Conservation (phyloP, 2,329 filamentous ascomycete species). For the Nemania diffusa region DNA sequence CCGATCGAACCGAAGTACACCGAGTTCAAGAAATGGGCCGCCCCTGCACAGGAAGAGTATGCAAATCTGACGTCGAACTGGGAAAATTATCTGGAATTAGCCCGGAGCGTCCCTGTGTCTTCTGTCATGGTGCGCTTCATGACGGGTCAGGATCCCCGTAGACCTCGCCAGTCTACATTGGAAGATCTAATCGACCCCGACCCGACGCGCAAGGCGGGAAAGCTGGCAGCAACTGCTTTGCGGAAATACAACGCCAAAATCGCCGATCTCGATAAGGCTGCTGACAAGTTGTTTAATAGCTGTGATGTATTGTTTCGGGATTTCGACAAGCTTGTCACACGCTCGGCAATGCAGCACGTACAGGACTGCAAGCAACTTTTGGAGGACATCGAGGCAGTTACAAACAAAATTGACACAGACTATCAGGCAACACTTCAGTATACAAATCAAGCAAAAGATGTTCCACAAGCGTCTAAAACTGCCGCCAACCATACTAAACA, state of each 20-base stretch:
- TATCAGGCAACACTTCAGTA: conserved; percentile 80
- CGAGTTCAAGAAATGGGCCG: conserved; percentile 77
- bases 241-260: conserved; percentile 70
- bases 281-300: conserved; percentile 68
- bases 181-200: conserved; percentile 81
- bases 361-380: conserved; percentile 76
- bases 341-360: conserved; percentile 65
- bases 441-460: conserved; percentile 68
- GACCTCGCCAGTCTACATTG: conserved; percentile 66
- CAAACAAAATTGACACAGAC: conserved; percentile 87
- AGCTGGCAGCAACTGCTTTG: conserved; percentile 67
- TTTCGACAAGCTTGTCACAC: conserved; percentile 68
- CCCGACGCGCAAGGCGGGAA: conserved; percentile 77
- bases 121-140: conserved; percentile 74
- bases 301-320: conserved; percentile 71
- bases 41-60: conserved; percentile 74
- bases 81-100: conserved; percentile 74
- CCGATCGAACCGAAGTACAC: conserved; percentile 76
- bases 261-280: conserved; percentile 68
- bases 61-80: conserved; percentile 70
- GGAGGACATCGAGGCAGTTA: conserved; percentile 86
- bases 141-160: conserved; percentile 60
- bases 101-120: conserved; percentile 72
- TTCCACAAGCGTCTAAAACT: conserved; percentile 71
- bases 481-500: conserved; percentile 72